Percentiles rank a stretch among this genome's conserved stretches.
phyloP scores from a whole-genome alignment of 345 rosid species.

The Cardamine resedifolia region DNA sequence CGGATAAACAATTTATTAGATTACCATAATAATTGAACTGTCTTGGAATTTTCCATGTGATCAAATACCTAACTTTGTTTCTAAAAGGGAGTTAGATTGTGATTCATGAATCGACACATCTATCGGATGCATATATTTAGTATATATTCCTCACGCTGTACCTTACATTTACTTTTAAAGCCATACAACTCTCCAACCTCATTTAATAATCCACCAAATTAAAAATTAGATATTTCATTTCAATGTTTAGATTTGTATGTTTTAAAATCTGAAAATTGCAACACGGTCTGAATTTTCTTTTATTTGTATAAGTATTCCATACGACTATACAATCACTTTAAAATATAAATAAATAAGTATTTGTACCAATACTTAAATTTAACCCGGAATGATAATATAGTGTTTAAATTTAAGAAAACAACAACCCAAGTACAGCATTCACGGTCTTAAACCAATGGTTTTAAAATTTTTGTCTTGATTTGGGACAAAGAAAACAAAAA shows the following conservation, averaged over 20 bases:
- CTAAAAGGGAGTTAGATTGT: slow-evolving; percentile 1
- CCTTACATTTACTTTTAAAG: slow-evolving; percentile 11
- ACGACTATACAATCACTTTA: not conserved
- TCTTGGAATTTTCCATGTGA: slow-evolving; percentile 15
- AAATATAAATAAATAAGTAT: not conserved
- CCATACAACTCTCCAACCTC: slow-evolving; percentile 21
- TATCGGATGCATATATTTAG: not conserved
- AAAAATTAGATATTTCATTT: not conserved
- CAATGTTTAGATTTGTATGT: not conserved
- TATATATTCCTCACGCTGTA: slow-evolving; percentile 15
- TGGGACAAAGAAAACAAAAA: not conserved
- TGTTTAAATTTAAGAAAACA: not conserved
- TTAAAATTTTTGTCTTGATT: not conserved
- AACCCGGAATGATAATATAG: not conserved
- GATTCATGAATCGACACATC: not conserved
- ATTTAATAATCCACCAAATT: slow-evolving; percentile 2
- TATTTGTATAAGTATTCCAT: not conserved
- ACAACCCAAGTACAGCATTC: not conserved
- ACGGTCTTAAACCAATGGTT: slow-evolving; percentile 9
- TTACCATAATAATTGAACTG: not conserved
- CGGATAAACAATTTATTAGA: not conserved
- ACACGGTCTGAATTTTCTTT: not conserved
- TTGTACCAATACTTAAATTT: not conserved
- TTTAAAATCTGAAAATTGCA: not conserved
- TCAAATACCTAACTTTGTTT: slow-evolving; percentile 6